Percentiles rank a stretch among this genome's conserved stretches.
Evolutionary conservation across 768 basidiomycete species (phyloP).

Genomic region (Leccinellum rugosiceps): DNA sequence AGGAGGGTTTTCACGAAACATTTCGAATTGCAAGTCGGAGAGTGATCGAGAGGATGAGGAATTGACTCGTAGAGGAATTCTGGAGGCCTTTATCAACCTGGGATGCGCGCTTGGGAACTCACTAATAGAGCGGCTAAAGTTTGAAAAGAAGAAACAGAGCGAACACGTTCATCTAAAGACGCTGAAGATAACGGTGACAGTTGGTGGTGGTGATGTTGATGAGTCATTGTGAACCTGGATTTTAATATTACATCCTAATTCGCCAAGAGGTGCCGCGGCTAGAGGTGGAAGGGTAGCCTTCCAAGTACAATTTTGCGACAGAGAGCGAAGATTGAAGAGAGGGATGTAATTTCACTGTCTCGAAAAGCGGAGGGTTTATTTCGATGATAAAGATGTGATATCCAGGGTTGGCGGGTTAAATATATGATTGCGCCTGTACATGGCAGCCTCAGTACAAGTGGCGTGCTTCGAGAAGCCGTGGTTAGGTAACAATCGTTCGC

Average conservation of each 20-base stretch:
- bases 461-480: background rate
- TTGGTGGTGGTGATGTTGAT: background rate
- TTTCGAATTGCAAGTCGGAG: background rate
- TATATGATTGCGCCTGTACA: background rate
- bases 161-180: slow-evolving; percentile 2
- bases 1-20: background rate
- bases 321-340: background rate
- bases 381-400: background rate
- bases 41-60: background rate
- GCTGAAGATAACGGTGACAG: slow-evolving; percentile 20
- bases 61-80: background rate
- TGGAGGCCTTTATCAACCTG: slow-evolving; percentile 15
- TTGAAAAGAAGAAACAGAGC: background rate
- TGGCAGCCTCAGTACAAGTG: background rate
- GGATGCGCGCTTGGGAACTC: background rate
- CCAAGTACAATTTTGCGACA: background rate
- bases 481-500: background rate
- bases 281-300: background rate
- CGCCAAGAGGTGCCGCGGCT: background rate
- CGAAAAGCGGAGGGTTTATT: background rate
- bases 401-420: background rate
- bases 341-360: background rate
- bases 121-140: slow-evolving; percentile 6
- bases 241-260: no score
- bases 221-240: no score